A percentile compares a stretch with the other conserved stretches of the same genome.
Conservation (phyloP, 2,329 filamentous ascomycete genomes). For the Dactylellina parvicollis region DNA sequence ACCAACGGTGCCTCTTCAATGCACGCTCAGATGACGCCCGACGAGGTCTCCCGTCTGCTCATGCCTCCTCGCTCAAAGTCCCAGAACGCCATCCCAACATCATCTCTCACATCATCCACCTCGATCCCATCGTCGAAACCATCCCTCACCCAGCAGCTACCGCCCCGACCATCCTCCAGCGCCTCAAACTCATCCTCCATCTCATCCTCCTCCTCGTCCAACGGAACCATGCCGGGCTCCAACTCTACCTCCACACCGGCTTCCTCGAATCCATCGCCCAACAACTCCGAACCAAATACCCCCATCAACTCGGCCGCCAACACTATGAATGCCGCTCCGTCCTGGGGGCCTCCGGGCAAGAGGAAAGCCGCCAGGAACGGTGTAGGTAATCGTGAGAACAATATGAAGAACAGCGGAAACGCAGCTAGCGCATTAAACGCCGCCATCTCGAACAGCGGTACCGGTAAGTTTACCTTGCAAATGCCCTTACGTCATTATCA, state of each 20-base stretch:
- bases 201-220: slow-evolving; percentile 55
- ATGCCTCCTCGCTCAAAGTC: slow-evolving; percentile 92
- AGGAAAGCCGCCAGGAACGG: slow-evolving; percentile 63
- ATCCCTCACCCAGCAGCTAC: slow-evolving; percentile 62
- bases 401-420: slow-evolving; percentile 47
- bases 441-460: slow-evolving; percentile 56
- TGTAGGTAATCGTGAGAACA: slow-evolving; percentile 59
- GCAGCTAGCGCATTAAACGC: slow-evolving; percentile 49
- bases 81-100: slow-evolving; percentile 79
- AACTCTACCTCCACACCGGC: slow-evolving; percentile 42
- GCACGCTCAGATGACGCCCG: slow-evolving; percentile 71
- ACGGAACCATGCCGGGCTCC: slow-evolving; percentile 56
- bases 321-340: slow-evolving; percentile 60
- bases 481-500: slow-evolving; percentile 68
- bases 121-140: slow-evolving; percentile 71
- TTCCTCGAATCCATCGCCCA: slow-evolving; percentile 43
- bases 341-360: slow-evolving; percentile 61
- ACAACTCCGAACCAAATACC: slow-evolving; percentile 59
- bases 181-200: slow-evolving; percentile 59
- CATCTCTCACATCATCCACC: slow-evolving; percentile 71
- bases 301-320: slow-evolving; percentile 61
- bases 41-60: slow-evolving; percentile 88
- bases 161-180: slow-evolving; percentile 42
- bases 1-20: slow-evolving; percentile 41
- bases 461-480: slow-evolving; percentile 71